phyloP scores from a whole-genome alignment of 192 early-diverging fungal genomes.

The Radiomyces spectabilis region DNA sequence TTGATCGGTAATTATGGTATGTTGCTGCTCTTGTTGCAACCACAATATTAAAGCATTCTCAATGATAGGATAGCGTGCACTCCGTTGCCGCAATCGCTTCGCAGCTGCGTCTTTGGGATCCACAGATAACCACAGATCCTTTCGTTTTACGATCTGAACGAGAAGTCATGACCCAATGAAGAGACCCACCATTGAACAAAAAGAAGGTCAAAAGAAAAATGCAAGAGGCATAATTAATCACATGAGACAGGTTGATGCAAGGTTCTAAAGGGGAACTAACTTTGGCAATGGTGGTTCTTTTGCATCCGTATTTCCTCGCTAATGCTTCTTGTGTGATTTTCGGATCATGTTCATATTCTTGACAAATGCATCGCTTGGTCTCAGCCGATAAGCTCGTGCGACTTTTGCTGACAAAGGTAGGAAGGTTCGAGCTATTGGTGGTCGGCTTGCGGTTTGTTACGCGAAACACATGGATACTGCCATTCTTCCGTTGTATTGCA shows the following conservation, averaged over 20 bases:
- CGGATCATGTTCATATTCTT: conserved; percentile 10
- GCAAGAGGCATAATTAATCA: too few species aligned
- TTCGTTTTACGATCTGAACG: conserved; percentile 7
- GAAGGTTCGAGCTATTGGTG: neutral
- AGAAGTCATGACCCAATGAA: too few species aligned
- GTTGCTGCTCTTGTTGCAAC: conserved; percentile 5
- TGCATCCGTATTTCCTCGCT: conserved; percentile 11
- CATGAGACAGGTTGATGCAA: too few species aligned
- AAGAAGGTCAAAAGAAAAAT: too few species aligned
- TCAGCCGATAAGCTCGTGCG: conserved; percentile 9
- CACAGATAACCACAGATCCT: conserved; percentile 6
- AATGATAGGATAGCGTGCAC: conserved; percentile 2
- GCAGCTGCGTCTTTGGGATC: conserved; percentile 6
- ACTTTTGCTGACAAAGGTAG: neutral
- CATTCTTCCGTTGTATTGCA: too few species aligned
- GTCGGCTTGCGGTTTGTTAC: neutral
- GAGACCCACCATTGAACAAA: too few species aligned
- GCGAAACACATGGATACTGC: conserved; percentile 13
- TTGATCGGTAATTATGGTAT: conserved; percentile 7
- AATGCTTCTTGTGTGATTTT: conserved; percentile 7
- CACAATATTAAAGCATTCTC: conserved; percentile 6
- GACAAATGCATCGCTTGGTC: conserved; percentile 8
- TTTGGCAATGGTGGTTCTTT: conserved; percentile 12
- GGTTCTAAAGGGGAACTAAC: neutral
- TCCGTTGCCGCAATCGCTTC: conserved; percentile 7